Evolutionary conservation across 768 basidiomycete species (phyloP), one percentile per base, ranked within the genome.

Genomic region (Leccinum barrowsii): DNA sequence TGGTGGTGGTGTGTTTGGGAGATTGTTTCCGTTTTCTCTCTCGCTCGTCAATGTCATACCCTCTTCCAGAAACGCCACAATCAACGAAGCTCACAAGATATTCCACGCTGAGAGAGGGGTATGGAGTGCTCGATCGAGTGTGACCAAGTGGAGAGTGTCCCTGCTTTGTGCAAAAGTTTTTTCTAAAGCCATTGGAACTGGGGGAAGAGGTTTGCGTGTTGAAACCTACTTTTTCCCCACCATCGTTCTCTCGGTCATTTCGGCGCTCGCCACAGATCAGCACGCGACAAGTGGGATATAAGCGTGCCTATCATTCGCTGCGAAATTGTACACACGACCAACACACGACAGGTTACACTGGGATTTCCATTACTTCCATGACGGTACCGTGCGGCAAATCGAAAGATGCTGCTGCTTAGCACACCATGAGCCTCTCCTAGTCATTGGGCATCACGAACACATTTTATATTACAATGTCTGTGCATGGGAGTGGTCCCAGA

Each of bases 231-330:
- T 10, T 28, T 30, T 17, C 22, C 19, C 3, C 6, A 50, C 3
- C 34, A 37, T 61, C 37, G 40, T 62, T 57, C 19, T 7, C 35
- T 47, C 40, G 60, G 28, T 48, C 47, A 55, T 50, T 37, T 53
- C 54, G 40, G 50, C 21, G 12, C 52, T 15, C 11, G 32, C 15
- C 24, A 35, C 24, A 57, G 32, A 49, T 26, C 7, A 50, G 50
- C 35, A 30, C 49, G 49, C 48, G 46, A 21, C 26, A 44, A 2
- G 12, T 44, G 19, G 40, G 42, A 44, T 44, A 44, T 2, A 44
- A 28, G 13, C 22, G 21, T 51, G 53, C 6, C 22, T 52, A 8
- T 40, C 40, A 49, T 28, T 34, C n/a, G 26, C 22, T 35, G 2
- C 26, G 22, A 1, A 42, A 40, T 17, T 17, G 4, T 7, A 22